Conservation (phyloP, 495 filamentous ascomycete species). For the Penicillium waksmanii region DNA sequence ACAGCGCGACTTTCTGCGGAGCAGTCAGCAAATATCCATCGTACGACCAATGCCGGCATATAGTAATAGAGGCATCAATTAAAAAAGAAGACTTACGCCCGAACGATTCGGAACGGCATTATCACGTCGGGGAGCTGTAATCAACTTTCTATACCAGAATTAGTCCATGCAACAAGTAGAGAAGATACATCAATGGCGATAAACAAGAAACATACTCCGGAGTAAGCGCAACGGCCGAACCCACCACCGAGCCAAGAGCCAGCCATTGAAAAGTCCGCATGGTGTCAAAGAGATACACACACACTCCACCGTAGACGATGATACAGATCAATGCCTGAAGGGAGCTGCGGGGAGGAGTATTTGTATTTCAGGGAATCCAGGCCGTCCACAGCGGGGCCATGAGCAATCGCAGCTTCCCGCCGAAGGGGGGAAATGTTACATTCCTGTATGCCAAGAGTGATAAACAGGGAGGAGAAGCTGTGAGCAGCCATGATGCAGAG, state of each 20-base stretch:
- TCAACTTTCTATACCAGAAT: constrained; percentile 28
- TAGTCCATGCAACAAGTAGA: background rate
- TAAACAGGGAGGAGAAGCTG: constrained; percentile 15
- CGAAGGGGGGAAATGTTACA: constrained; percentile 30
- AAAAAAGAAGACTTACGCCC: constrained; percentile 28
- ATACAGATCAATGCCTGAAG: constrained; percentile 5
- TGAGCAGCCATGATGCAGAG: constrained; percentile 1
- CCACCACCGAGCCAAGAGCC: constrained; percentile 20
- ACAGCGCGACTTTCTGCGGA: constrained; percentile 33
- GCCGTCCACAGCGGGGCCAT: constrained; percentile 4
- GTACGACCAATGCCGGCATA: too few relatives aligned
- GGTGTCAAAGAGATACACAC: constrained; percentile 10
- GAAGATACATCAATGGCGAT: background rate
- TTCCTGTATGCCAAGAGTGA: constrained; percentile 29
- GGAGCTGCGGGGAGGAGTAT: background rate
- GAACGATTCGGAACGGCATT: constrained; percentile 44
- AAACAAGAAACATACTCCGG: constrained; percentile 17
- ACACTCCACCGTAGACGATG: constrained; percentile 10
- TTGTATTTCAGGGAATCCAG: constrained; percentile 8
- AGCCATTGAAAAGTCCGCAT: constrained; percentile 26
- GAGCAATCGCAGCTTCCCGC: constrained; percentile 17
- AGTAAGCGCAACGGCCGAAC: constrained; percentile 21
- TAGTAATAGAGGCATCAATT: too few relatives aligned
- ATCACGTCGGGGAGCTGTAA: constrained; percentile 40
- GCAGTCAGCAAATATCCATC: background rate